Evolutionary conservation across 305 asterid species (phyloP).

Genomic region (Fraxinus dipetala): DNA sequence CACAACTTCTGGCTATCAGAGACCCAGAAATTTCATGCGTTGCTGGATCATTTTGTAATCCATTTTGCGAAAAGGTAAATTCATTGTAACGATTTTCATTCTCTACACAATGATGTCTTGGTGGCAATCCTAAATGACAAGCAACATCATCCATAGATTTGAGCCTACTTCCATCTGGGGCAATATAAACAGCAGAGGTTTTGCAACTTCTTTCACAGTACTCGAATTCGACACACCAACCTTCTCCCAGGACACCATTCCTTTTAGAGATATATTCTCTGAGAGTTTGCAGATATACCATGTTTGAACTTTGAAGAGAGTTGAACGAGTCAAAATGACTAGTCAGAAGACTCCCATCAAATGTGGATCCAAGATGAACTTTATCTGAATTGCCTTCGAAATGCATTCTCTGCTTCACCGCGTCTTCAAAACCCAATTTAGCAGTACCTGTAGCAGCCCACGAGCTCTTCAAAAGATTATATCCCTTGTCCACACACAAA

Average conservation of each 20-base stretch:
- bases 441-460: conserved; percentile 16
- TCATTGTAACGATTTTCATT: conserved; percentile 41
- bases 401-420: conserved; percentile 24
- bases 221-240: conserved; percentile 82
- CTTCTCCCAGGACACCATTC: conserved; percentile 64
- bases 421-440: background rate
- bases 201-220: conserved; percentile 47
- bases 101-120: conserved; percentile 33
- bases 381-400: conserved; percentile 21
- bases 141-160: conserved; percentile 82
- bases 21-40: conserved; percentile 41
- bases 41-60: conserved; percentile 31
- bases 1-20: conserved; percentile 31
- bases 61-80: conserved; percentile 28
- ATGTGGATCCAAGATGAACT: conserved; percentile 31
- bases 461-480: conserved; percentile 36
- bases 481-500: conserved; percentile 32
- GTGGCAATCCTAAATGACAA: conserved; percentile 55
- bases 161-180: conserved; percentile 76
- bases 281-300: conserved; percentile 64
- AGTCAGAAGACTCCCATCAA: conserved; percentile 33
- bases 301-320: conserved; percentile 36
- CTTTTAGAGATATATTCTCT: conserved; percentile 64
- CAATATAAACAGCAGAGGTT: conserved; percentile 63
- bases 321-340: conserved; percentile 35